Evolutionary conservation across 2,329 filamentous ascomycete genomes (phyloP).

Genomic region (Rosellinia necatrix): DNA sequence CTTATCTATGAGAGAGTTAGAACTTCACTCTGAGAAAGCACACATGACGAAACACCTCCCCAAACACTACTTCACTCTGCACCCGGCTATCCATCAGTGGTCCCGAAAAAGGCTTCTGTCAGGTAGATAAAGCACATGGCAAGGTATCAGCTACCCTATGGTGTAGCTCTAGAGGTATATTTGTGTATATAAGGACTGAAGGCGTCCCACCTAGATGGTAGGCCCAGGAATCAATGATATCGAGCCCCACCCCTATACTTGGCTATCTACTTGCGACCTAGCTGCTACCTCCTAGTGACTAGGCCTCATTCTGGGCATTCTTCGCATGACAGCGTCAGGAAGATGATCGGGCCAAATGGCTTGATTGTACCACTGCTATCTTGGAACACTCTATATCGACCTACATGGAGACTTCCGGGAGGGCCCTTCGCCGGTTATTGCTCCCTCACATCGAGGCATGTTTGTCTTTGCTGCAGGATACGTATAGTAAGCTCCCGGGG

Average conservation of each 20-base stretch:
- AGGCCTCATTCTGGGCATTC: no score
- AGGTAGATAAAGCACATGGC: no score
- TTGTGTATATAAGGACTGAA: no score
- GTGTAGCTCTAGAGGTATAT: no score
- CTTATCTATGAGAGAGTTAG: slow-evolving; percentile 14
- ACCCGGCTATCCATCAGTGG: slow-evolving; percentile 44
- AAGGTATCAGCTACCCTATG: no score
- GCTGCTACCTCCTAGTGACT: no score
- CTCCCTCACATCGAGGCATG: slow-evolving; percentile 24
- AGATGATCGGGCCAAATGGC: slow-evolving; percentile 13
- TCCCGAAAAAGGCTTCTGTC: slow-evolving; percentile 38
- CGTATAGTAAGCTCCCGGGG: slow-evolving; percentile 13
- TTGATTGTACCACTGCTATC: slow-evolving; percentile 18
- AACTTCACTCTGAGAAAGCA: neutral
- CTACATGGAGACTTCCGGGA: slow-evolving; percentile 20
- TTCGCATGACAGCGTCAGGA: no score
- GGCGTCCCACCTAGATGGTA: no score
- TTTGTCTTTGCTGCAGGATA: slow-evolving; percentile 9
- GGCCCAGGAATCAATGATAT: no score
- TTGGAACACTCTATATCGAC: slow-evolving; percentile 18
- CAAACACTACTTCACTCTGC: slow-evolving; percentile 30
- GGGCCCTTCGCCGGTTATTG: slow-evolving; percentile 13
- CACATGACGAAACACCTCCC: neutral
- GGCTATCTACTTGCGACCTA: no score
- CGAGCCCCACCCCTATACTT: no score